Evolutionary conservation across 768 basidiomycete genomes (phyloP).

Genomic region (Cantharellus anzutake): DNA sequence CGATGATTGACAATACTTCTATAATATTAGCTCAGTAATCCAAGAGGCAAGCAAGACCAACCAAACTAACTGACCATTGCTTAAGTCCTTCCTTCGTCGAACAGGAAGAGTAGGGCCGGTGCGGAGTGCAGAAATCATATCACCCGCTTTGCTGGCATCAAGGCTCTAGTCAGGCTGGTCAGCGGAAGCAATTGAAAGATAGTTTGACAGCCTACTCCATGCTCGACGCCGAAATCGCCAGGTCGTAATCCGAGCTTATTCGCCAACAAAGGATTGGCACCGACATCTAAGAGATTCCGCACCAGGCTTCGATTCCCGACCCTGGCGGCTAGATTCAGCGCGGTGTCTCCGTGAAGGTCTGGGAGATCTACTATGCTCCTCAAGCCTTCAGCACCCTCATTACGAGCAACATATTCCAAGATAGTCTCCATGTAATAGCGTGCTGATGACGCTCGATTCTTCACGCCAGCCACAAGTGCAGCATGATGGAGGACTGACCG

Average conservation of each 20-base stretch:
- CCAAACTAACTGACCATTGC: constrained; percentile 32
- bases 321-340: constrained; percentile 84
- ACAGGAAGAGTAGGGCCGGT: constrained; percentile 57
- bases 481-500: constrained; percentile 86
- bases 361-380: constrained; percentile 71
- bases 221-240: constrained; percentile 59
- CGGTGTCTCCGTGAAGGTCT: constrained; percentile 91
- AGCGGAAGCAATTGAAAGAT: background rate
- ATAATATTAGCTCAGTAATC: constrained; percentile 7
- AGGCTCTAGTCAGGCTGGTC: constrained; percentile 8
- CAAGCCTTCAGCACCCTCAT: constrained; percentile 51
- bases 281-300: constrained; percentile 71
- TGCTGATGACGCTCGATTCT: constrained; percentile 66
- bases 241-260: constrained; percentile 90
- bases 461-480: constrained; percentile 76
- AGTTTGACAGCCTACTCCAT: background rate
- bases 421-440: constrained; percentile 85
- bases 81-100: constrained; percentile 77
- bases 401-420: constrained; percentile 65
- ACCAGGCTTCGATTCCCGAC: constrained; percentile 83
- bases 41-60: background rate
- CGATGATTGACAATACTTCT: constrained; percentile 81
- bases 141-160: constrained; percentile 32
- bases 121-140: constrained; percentile 55
- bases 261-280: constrained; percentile 70